Base-by-base conservation (phyloP, 2,329 filamentous ascomycete species). In the Chalaropsis ovoidea region DNA sequence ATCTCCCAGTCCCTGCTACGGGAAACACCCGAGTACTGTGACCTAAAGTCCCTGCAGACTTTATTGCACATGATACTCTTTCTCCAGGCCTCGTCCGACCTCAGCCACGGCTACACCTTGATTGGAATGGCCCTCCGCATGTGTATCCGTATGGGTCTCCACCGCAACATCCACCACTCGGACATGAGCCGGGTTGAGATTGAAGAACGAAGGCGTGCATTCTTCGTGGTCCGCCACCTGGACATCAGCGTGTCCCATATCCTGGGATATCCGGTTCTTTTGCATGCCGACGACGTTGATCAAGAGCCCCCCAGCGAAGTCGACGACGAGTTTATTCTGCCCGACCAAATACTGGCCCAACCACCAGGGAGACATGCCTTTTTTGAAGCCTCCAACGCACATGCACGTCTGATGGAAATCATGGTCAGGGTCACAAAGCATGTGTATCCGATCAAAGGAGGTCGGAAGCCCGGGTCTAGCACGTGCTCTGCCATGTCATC, bases 11-110 rank as follows among this genome's bases (percentile, higher is more conserved):
- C 82, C 54, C 78, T 91, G 66, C 76, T 92, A 61, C 79, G 83
- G 66, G 84, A 86, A 68, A 77, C 86, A 54, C 84, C 83, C 0
- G 84, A 86, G 67, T 91, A 88, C 70, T 84, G 88, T 60, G 88
- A 92, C 72, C 77, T 93, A 54, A 82, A 80, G 22, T 88, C 88
- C 0, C 77, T 93, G 8, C 89, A 94, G 73, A 84, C 87, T 1
- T 80, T 94, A 6, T 76, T 91, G 22, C 91, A 90, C 72, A 88
- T 91, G 81, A 87, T 91, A 61, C 77, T 93, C 2, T 94, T 92
- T 72, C 79, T 93, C 0, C 89, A 94, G 71, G 85, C 87, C 1
- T 89, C 89, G 1, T 88, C 88, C 10, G 89, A 90, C 72, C 77
- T 93, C 39, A 89, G 86, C 72, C 87, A 85, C 10, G 93, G 89